Evolutionary conservation across 2,329 filamentous ascomycete genomes (phyloP).

Genomic region (Diaporthe longicolla): DNA sequence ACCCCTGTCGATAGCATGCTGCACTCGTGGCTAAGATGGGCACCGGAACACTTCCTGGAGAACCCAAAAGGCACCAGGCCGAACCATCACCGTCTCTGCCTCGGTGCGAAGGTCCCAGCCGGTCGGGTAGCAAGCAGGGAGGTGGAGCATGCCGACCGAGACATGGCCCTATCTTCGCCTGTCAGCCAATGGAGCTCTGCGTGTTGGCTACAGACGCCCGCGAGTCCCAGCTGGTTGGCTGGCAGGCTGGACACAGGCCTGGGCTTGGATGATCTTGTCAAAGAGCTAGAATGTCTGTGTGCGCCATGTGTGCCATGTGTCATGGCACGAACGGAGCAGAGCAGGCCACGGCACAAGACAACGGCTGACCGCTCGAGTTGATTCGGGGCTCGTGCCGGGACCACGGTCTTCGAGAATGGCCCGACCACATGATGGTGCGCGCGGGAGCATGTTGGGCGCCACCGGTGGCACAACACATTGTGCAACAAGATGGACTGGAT

Average conservation of each 20-base stretch:
- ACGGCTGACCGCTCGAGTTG: conserved; percentile 14
- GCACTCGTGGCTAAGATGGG: conserved; percentile 33
- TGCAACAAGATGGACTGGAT: not conserved
- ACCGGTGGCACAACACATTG: conserved; percentile 1
- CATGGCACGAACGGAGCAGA: conserved; percentile 28
- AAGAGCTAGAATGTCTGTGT: conserved; percentile 12
- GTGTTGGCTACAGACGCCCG: conserved; percentile 16
- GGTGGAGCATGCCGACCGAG: conserved; percentile 35
- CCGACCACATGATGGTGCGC: not conserved
- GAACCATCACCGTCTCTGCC: conserved; percentile 38
- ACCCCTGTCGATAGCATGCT: conserved; percentile 40
- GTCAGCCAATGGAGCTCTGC: conserved; percentile 35
- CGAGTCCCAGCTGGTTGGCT: conserved; percentile 18
- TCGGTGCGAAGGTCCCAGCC: conserved; percentile 38
- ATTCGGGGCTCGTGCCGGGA: not conserved
- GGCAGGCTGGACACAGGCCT: not conserved
- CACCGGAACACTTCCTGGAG: conserved; percentile 18
- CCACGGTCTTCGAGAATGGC: not conserved
- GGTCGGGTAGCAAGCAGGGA: conserved; percentile 38
- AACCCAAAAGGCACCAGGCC: conserved; percentile 21
- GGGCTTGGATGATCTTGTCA: conserved; percentile 7
- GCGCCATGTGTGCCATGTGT: conserved; percentile 24
- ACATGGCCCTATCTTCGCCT: conserved; percentile 35
- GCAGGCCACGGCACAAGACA: not conserved
- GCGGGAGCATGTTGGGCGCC: conserved; percentile 16